Evolutionary conservation across 306 rosid species (phyloP), one percentile per base, ranked within the genome.

Genomic region (Glycine soja): DNA sequence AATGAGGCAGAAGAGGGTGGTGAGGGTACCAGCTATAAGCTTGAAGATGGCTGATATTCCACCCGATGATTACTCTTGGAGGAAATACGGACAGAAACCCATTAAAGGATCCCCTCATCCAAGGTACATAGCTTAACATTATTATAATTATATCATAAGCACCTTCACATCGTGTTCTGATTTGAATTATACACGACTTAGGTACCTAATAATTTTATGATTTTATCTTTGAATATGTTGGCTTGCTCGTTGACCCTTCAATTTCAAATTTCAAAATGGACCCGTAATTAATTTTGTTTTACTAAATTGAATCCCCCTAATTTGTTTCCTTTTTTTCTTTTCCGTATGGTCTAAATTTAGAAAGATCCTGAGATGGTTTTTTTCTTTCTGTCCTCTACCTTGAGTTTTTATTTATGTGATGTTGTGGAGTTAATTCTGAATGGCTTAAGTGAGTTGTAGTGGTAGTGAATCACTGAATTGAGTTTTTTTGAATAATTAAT

Each of bases 71-170:
- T 93, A 90, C 75, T 93, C 97, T 4, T 93, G 97, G 97, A 87
- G 97, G 61, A 93, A 93, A 81, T 93, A 93, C 45, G 97, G 97
- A 14, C 97, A 93, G 79, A 93, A 93, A 80, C 97, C 97, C 66
- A 93, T 93, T 19, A 93, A 93, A 84, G 97, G 97, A 6, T 93
- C 97, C 43, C 97, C 97, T 59, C 91, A 93, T 79, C 97, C 97
- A n/a, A 90, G 97, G 97, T 91, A 86, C 8, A 40, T 42, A 4
- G 34, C 30, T 15, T 36, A 36, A 36, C 3, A 36, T 36, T 38
- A 38, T 38, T 3, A 38, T 0, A 24, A 24, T 24, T 38, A 5
- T 38, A 38, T 38, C 43, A 3, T 38, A 38, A 19, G 10, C 59
- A n/a, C 24, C 11, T 13, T 24, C 45, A 50, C 59, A 70, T 24